A percentile compares a stretch with the other conserved stretches of the same genome.
Conservation (phyloP, 441 rosid genomes). For the Erodium chrysanthum region DNA sequence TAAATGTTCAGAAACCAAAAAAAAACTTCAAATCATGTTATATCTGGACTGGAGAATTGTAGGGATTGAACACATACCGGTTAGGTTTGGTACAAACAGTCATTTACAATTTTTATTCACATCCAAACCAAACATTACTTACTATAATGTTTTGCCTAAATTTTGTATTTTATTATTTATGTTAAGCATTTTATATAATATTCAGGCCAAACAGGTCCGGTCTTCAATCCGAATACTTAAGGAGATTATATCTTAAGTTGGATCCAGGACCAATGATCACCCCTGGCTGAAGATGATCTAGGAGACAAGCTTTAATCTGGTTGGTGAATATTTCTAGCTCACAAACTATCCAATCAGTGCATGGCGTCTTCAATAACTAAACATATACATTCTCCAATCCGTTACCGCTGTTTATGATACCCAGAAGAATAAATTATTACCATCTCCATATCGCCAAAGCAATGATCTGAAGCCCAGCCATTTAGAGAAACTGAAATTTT, state of each 20-base stretch:
- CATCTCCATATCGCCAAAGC: slow-evolving; percentile 36
- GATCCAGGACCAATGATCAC: neutral
- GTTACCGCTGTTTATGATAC: neutral
- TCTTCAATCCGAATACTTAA: neutral
- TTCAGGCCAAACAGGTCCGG: neutral
- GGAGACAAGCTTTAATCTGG: neutral
- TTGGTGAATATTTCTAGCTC: neutral
- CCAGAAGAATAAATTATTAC: slow-evolving; percentile 31
- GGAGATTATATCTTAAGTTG: neutral
- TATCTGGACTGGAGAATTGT: neutral
- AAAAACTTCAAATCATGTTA: slow-evolving; percentile 12
- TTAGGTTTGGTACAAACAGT: neutral
- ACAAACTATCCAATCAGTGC: slow-evolving; percentile 3
- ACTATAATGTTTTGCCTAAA: neutral
- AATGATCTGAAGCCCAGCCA: slow-evolving; percentile 27
- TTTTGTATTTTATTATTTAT: neutral
- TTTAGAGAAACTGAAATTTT: slow-evolving; percentile 36
- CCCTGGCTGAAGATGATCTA: neutral
- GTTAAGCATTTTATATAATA: neutral
- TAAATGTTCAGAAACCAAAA: slow-evolving; percentile 9
- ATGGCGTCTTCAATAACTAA: slow-evolving; percentile 4
- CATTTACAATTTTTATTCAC: neutral
- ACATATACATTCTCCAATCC: slow-evolving; percentile 2
- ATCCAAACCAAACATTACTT: neutral
- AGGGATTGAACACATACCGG: neutral